Conservation (phyloP, 2,329 filamentous ascomycete genomes). For the Verticillium zaregamsianum region DNA sequence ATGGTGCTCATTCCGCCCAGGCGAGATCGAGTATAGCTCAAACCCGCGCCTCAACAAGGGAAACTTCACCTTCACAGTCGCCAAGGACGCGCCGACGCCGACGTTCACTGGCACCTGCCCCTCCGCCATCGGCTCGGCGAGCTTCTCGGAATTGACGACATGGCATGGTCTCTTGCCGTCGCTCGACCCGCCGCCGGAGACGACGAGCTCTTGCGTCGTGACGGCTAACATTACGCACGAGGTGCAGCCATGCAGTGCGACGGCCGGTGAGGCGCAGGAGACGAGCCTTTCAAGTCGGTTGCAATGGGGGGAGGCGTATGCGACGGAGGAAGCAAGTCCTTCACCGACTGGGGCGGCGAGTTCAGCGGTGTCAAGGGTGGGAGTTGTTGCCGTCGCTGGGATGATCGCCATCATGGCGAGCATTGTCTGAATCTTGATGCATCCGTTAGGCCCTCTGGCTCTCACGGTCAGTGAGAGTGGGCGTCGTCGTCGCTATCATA, state of each 20-base stretch:
- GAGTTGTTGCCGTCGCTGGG: not conserved
- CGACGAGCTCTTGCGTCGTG: slow-evolving; percentile 8
- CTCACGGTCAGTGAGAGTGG: too few species aligned
- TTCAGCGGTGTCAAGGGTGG: not conserved
- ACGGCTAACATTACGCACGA: slow-evolving; percentile 11
- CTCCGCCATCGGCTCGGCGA: slow-evolving; percentile 6
- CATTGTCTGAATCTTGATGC: not conserved
- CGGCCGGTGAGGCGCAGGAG: slow-evolving; percentile 8
- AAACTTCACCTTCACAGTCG: slow-evolving; percentile 10
- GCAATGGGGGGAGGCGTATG: slow-evolving; percentile 2
- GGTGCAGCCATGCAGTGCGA: slow-evolving; percentile 9
- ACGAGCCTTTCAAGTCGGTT: slow-evolving; percentile 9
- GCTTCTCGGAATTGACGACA: slow-evolving; percentile 10
- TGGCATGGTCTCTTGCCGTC: slow-evolving; percentile 7
- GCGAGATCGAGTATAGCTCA: slow-evolving; percentile 10
- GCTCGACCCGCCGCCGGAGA: not conserved
- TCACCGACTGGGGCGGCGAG: slow-evolving; percentile 18
- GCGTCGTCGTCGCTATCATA: too few species aligned
- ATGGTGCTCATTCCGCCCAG: slow-evolving; percentile 10
- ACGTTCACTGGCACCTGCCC: slow-evolving; percentile 11
- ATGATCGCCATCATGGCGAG: not conserved
- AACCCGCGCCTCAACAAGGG: slow-evolving; percentile 11
- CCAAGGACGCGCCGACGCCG: slow-evolving; percentile 7
- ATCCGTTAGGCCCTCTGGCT: too few species aligned
- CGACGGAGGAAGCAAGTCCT: slow-evolving; percentile 22